Base-by-base conservation (phyloP, 2,329 filamentous ascomycete genomes). In the Annulohypoxylon truncatum region DNA sequence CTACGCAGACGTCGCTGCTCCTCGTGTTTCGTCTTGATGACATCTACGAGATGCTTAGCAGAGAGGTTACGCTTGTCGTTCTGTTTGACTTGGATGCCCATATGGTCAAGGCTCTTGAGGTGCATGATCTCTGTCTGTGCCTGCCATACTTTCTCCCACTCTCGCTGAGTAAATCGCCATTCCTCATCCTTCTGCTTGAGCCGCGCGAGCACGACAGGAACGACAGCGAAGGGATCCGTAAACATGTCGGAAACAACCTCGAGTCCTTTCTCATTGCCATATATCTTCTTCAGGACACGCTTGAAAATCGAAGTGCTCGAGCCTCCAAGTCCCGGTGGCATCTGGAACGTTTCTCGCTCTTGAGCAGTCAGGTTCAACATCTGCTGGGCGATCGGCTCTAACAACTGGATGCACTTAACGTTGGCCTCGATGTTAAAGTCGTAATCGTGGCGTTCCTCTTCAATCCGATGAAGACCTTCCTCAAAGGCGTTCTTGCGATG, bases 71-170 rank as follows among this genome's bases (percentile, higher is more conserved):
- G 91, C 86, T 98, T 98, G 80, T 99, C 96, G 35, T 87, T 90
- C 68, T 90, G 88, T 81, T 96, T 97, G 74, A 93, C 92, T 56
- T 93, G 90, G 64, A 97, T 94, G 18, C 94, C 94, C 86, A 98
- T 97, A 76, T 99, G 96, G 75, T 99, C 96, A 55, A 99, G 88
- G 78, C 94, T 97, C 82, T 94, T 96, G 81, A 96, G 92, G 80
- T 97, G 97, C 82, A 97, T 95, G 74, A 92, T 90, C 76, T 97
- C 92, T 22, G 95, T 98, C 81, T 98, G 96, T 52, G 93, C 90
- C 69, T 96, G 93, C 96, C 96, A 99, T 6, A 99, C 94, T 80
- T 97, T 97, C 79, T 98, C 94, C 96, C 96, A 99, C 77, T 99
- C 96, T 29, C 96, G 93, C 84, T 92, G 94, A 4, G 93, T 95